Conservation (phyloP, 257 asterid genomes). For the Paulownia fortunei region DNA sequence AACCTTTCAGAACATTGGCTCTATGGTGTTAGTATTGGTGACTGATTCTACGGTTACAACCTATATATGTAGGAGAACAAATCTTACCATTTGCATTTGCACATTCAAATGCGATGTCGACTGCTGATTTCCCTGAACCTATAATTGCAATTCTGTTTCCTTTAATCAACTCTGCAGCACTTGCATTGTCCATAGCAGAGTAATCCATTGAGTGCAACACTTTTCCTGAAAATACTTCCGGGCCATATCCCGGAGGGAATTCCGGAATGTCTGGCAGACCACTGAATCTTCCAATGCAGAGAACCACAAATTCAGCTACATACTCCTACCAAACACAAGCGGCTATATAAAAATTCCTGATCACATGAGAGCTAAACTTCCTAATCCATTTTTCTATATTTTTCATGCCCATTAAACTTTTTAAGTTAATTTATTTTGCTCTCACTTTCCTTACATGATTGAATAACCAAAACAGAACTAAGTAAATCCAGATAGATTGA, state of each 20-base stretch:
- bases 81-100: constrained; percentile 53
- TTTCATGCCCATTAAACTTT: background rate
- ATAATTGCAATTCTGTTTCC: constrained; percentile 55
- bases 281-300: constrained; percentile 72
- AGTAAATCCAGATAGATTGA: background rate
- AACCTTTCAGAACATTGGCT: too few relatives aligned
- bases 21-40: too few relatives aligned
- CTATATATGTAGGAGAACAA: background rate
- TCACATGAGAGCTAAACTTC: background rate
- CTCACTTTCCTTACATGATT: background rate
- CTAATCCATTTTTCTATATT: background rate
- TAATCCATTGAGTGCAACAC: constrained; percentile 68
- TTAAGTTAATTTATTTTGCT: background rate
- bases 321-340: constrained; percentile 45
- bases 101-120: constrained; percentile 55
- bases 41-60: background rate
- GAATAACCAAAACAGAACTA: background rate
- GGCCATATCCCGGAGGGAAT: constrained; percentile 52
- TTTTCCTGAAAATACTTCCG: constrained; percentile 59
- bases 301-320: constrained; percentile 56
- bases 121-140: constrained; percentile 67
- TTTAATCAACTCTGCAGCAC: constrained; percentile 55
- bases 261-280: constrained; percentile 67
- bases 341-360: background rate
- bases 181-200: constrained; percentile 55